A percentile compares a stretch with the other conserved stretches of the same genome.
Conservation (phyloP, 2,329 filamentous ascomycete genomes). For the Setomelanomma holmii region DNA sequence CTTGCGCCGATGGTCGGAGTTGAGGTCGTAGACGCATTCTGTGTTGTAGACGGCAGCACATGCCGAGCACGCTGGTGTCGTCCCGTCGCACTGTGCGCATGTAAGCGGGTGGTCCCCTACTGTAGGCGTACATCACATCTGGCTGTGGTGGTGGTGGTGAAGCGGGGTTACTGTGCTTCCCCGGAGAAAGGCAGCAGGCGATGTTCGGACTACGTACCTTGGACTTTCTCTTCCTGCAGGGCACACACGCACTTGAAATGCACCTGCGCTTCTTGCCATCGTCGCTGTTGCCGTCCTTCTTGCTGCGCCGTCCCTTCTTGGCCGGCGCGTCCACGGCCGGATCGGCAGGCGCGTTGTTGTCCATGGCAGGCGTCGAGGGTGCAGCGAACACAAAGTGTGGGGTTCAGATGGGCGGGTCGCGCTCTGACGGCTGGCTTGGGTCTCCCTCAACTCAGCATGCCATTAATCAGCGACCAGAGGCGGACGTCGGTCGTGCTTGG, state of each 20-base stretch:
- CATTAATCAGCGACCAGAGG: conserved; percentile 33
- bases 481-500: conserved; percentile 19
- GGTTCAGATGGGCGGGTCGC: conserved; percentile 26
- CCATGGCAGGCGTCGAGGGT: conserved; percentile 18
- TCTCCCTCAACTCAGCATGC: conserved; percentile 15
- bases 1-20: conserved; percentile 93
- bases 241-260: conserved; percentile 50
- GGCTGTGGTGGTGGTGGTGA: neutral
- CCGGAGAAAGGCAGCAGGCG: conserved; percentile 18
- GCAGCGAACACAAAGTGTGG: conserved; percentile 1
- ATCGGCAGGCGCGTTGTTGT: conserved; percentile 17
- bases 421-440: conserved; percentile 15
- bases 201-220: conserved; percentile 41
- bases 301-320: conserved; percentile 44
- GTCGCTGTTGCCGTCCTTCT: conserved; percentile 49
- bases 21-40: conserved; percentile 92
- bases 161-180: conserved; percentile 11
- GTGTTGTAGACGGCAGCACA: conserved; percentile 93
- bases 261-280: conserved; percentile 53
- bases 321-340: conserved; percentile 20
- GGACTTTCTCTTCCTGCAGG: conserved; percentile 51
- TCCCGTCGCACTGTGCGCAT: conserved; percentile 76
- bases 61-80: conserved; percentile 89
- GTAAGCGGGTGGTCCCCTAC: conserved; percentile 15
- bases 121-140: neutral